Evolutionary conservation across 257 asterid genomes (phyloP).

Genomic region (Euphrasia confusa): DNA sequence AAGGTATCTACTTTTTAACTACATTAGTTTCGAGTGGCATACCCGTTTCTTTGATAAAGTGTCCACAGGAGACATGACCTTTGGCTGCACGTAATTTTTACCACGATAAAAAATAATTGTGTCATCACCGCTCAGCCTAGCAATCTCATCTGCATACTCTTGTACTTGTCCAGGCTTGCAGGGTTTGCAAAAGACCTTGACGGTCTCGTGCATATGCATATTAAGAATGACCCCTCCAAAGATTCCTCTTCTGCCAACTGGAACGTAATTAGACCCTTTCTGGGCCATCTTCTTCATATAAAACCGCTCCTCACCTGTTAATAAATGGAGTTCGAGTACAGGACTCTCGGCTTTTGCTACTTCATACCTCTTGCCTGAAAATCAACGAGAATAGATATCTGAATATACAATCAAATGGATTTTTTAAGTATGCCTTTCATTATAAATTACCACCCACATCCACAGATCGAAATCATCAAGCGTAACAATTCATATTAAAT

Average conservation of each 20-base stretch:
- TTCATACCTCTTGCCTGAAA: slow-evolving; percentile 80
- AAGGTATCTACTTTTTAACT: neutral
- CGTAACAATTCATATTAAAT: slow-evolving; percentile 9
- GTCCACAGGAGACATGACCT: slow-evolving; percentile 92
- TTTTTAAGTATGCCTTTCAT: neutral
- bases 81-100: slow-evolving; percentile 77
- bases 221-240: slow-evolving; percentile 96
- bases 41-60: slow-evolving; percentile 84
- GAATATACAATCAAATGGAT: slow-evolving; percentile 13
- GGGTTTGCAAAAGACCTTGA: slow-evolving; percentile 83
- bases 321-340: slow-evolving; percentile 54
- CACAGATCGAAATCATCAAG: neutral
- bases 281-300: slow-evolving; percentile 92
- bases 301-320: slow-evolving; percentile 84
- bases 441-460: neutral
- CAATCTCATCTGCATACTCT: slow-evolving; percentile 67
- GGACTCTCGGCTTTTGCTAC: slow-evolving; percentile 88
- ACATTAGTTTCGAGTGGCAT: slow-evolving; percentile 18
- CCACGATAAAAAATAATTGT: slow-evolving; percentile 82
- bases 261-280: slow-evolving; percentile 83
- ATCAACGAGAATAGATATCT: slow-evolving; percentile 9
- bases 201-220: slow-evolving; percentile 96
- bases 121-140: slow-evolving; percentile 85
- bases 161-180: slow-evolving; percentile 79
- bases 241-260: slow-evolving; percentile 88